Conservation (phyloP, 116 monocot species). For the Cymodocea nodosa region DNA sequence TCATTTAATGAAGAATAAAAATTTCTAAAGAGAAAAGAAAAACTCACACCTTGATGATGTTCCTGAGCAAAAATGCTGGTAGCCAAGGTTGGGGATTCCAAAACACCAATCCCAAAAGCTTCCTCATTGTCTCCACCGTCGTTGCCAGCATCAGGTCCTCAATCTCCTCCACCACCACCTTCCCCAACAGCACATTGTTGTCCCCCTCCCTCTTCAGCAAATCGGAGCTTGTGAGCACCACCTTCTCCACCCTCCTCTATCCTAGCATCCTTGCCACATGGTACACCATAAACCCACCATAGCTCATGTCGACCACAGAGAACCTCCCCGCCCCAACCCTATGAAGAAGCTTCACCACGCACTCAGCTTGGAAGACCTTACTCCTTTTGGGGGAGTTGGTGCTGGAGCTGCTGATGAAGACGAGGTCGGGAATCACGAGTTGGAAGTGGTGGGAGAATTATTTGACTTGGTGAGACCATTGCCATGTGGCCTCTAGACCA, state of each 20-base stretch:
- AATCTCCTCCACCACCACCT: no score
- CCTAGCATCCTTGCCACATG: slow-evolving; percentile 39
- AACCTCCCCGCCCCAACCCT: slow-evolving; percentile 35
- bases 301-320: slow-evolving; percentile 63
- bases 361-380: slow-evolving; percentile 22
- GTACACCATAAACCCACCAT: slow-evolving; percentile 82
- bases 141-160: no score
- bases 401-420: slow-evolving; percentile 54
- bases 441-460: slow-evolving; percentile 47
- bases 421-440: slow-evolving; percentile 57
- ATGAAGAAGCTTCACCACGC: slow-evolving; percentile 42
- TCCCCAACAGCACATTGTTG: no score
- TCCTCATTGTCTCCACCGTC: no score
- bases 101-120: no score
- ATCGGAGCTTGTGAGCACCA: slow-evolving; percentile 11
- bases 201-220: no score
- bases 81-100: no score
- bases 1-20: no score
- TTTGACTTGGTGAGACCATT: slow-evolving; percentile 39
- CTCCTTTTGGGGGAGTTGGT: slow-evolving; percentile 20
- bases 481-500: slow-evolving; percentile 67
- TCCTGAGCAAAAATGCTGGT: no score
- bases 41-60: no score
- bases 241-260: slow-evolving; percentile 29
- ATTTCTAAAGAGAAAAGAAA: no score